Base-by-base conservation (phyloP, 164 flowering plant genomes). In the Cinnamomum micranthum region DNA sequence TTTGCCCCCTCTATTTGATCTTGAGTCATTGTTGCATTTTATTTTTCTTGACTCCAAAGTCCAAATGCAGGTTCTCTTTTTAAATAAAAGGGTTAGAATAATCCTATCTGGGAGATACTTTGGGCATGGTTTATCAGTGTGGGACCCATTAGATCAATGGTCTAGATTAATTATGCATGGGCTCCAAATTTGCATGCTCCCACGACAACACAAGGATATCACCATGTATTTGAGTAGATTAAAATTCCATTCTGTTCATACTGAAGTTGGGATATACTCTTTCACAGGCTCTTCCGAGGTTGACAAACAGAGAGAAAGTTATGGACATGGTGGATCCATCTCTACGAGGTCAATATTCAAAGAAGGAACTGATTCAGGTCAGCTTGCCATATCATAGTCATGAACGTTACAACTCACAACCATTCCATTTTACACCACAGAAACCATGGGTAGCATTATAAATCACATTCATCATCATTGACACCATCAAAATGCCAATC, bases 301-400 rank as follows among this genome's bases (percentile, higher is more conserved):
- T 95, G 81, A 91, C 97, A 28, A 89, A 84, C 81, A 88, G 95
- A 85, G 95, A 90, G 65, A 89, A 91, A 75, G 86, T 91, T 11
- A 77, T 71, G 65, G 85, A 88, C 81, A 95, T 95, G 98, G 90
- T 95, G 69, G 99, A 95, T 69, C 99, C 99, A 72, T 75, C 84
- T 63, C 80, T 95, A 65, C 77, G 83, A 77, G 95, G 98, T 6
- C 87, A 88, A 62, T 93, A 81, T 81, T 85, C 93, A 60, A 86
- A 82, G 78, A 95, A 91, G 80, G 99, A 95, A 68, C 84, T 95
- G 58, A 86, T 95, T 79, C 99, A 95, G 95, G 98, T 92, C 31
- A 74, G 68, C 60, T 55, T 55, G 60, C n/a, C n/a, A 20, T 27
- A 20, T 55, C 60, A 17, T 55, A 7, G 47, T 55, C 60, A 55